Evolutionary conservation across 805 yeast genomes (phyloP).

Genomic region (Myxozyma mucilagina): DNA sequence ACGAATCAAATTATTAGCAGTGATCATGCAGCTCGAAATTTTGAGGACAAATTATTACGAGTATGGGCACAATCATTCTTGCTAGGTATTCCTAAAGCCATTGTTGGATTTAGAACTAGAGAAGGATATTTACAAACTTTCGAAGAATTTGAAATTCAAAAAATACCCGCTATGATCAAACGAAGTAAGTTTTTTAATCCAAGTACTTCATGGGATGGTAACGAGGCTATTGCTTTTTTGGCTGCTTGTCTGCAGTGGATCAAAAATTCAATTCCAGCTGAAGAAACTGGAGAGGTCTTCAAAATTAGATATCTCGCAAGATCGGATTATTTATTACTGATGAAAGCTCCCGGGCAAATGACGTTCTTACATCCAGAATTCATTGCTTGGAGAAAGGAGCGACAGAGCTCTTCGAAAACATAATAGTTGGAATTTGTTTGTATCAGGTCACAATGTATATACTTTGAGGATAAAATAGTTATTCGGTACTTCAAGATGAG

Average conservation of each 20-base stretch:
- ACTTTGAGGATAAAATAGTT: no score
- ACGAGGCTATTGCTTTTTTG: conserved; percentile 80
- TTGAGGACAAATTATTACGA: conserved; percentile 73
- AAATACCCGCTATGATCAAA: conserved; percentile 70
- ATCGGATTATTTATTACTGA: conserved; percentile 19
- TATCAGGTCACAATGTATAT: not conserved
- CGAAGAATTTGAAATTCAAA: conserved; percentile 75
- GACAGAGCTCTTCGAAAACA: not conserved
- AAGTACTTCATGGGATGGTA: conserved; percentile 55
- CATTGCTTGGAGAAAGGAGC: conserved; percentile 26
- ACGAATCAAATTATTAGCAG: conserved; percentile 60
- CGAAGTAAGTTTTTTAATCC: conserved; percentile 44
- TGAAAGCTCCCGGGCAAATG: conserved; percentile 6
- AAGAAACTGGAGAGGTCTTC: conserved; percentile 53
- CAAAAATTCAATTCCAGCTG: conserved; percentile 44
- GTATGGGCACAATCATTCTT: conserved; percentile 95
- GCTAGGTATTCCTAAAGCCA: conserved; percentile 75
- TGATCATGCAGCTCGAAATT: conserved; percentile 58
- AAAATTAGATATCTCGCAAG: conserved; percentile 48
- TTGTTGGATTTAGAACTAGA: conserved; percentile 86
- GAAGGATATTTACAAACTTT: conserved; percentile 60
- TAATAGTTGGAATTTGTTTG: not conserved
- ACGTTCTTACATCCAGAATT: conserved; percentile 28
- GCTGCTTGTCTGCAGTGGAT: conserved; percentile 85
- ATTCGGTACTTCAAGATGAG: no score